Percentiles rank a stretch among this genome's conserved stretches.
phyloP scores from a whole-genome alignment of 208 protist genomes.

The Trypanosoma conorhini region DNA sequence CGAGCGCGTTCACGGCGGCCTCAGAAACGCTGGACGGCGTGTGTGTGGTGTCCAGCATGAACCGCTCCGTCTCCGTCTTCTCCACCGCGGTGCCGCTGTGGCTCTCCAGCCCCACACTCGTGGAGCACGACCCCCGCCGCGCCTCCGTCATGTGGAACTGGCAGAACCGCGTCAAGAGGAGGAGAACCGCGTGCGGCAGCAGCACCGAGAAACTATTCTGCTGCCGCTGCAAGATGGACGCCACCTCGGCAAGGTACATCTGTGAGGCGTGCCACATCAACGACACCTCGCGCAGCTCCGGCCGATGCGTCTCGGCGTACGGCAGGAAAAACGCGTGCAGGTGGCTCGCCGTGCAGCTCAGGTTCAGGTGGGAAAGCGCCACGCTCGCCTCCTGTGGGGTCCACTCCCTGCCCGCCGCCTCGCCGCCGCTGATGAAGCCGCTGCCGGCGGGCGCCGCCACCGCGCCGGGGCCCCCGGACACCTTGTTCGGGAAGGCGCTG shows the following conservation, averaged over 20 bases:
- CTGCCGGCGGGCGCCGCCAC: background rate
- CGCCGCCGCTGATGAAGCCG: background rate
- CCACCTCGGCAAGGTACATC: slow-evolving; percentile 69
- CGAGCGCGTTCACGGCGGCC: slow-evolving; percentile 37
- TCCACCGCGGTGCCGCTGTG: slow-evolving; percentile 27
- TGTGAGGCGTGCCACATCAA: slow-evolving; percentile 79
- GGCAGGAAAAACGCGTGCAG: slow-evolving; percentile 52
- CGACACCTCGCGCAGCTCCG: slow-evolving; percentile 63
- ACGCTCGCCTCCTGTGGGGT: slow-evolving; percentile 23
- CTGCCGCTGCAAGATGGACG: slow-evolving; percentile 52
- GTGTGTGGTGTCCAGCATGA: slow-evolving; percentile 51
- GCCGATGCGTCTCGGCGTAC: slow-evolving; percentile 50
- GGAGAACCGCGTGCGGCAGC: slow-evolving; percentile 55
- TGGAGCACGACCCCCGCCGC: slow-evolving; percentile 33
- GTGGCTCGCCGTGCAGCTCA: slow-evolving; percentile 22
- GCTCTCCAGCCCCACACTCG: slow-evolving; percentile 42
- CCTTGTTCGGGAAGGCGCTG: slow-evolving; percentile 18
- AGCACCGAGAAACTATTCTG: slow-evolving; percentile 42
- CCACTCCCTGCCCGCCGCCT: slow-evolving; percentile 7
- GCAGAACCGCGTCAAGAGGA: slow-evolving; percentile 60
- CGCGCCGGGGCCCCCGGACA: background rate
- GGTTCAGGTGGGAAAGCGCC: slow-evolving; percentile 27
- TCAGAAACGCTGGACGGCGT: slow-evolving; percentile 62
- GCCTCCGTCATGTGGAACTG: slow-evolving; percentile 67
- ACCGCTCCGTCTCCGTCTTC: slow-evolving; percentile 72